These are phyloP conservation scores for Globisporangium polare DNA, from an alignment of 352 stramenopile genomes.

Conservation along the genomic window DNA sequence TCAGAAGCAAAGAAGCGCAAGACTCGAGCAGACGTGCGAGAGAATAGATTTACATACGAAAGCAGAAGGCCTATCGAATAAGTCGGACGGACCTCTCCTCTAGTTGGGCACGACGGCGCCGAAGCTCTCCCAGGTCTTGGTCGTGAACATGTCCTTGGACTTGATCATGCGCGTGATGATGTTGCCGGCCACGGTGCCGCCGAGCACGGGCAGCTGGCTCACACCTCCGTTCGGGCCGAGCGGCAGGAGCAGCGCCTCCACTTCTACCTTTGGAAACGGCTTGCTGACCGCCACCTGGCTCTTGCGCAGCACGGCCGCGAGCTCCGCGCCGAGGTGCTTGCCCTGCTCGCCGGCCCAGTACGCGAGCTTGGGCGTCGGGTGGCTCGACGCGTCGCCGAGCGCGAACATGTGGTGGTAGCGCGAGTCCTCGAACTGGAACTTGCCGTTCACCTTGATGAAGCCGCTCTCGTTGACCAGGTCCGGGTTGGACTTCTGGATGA, in stretches of 20 bases:
- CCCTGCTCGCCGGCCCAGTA: constrained; percentile 35
- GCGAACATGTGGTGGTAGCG: constrained; percentile 48
- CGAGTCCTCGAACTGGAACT: constrained; percentile 39
- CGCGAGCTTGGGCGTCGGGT: constrained; percentile 39
- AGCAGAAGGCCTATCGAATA: not conserved
- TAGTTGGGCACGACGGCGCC: constrained; percentile 21
- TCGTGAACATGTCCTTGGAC: constrained; percentile 42
- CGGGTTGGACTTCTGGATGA: not conserved
- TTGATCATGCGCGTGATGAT: constrained; percentile 45
- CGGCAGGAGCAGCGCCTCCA: constrained; percentile 34
- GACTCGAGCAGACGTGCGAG: not conserved
- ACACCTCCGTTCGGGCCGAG: constrained; percentile 54
- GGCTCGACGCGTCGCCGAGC: constrained; percentile 50
- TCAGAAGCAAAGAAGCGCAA: not conserved
- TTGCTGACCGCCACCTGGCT: not conserved
- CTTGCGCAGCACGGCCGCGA: not conserved
- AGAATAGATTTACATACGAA: not conserved
- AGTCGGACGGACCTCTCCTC: not conserved
- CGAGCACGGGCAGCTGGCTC: constrained; percentile 44
- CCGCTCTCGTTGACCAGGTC: constrained; percentile 28
- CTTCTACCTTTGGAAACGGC: constrained; percentile 20
- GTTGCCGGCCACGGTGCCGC: constrained; percentile 48
- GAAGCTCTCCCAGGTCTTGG: constrained; percentile 30
- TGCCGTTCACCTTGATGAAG: constrained; percentile 37
- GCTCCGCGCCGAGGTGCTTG: constrained; percentile 12